Percentiles rank a stretch among this genome's conserved stretches.
Evolutionary conservation across 179 eudicot species (phyloP).

Genomic region (Heliamphora pulchella): DNA sequence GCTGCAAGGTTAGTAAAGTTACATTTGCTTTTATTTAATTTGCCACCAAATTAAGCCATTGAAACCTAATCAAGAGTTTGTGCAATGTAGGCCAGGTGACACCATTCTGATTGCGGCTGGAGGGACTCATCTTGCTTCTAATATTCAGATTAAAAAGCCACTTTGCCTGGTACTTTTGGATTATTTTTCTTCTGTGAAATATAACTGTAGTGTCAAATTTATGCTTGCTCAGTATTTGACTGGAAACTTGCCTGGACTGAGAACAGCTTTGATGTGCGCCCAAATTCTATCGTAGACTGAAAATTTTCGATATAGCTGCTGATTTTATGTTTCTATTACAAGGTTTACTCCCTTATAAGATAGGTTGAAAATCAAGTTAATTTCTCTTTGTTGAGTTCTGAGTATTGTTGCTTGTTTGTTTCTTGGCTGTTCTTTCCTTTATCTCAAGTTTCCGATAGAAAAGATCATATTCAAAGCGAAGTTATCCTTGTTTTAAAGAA

Average conservation of each 20-base stretch:
- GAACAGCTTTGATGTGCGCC: not conserved
- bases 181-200: not conserved
- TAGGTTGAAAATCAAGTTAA: not conserved
- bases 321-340: not conserved
- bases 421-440: no score
- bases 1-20: constrained; percentile 68
- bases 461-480: no score
- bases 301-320: not conserved
- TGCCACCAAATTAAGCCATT: not conserved
- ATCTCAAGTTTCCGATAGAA: no score
- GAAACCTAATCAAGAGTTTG: constrained; percentile 3
- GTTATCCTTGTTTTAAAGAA: no score
- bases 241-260: not conserved
- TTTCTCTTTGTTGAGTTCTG: not conserved
- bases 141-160: constrained; percentile 80
- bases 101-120: constrained; percentile 89
- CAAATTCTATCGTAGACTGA: not conserved
- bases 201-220: not conserved
- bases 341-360: not conserved
- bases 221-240: not conserved
- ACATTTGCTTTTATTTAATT: constrained; percentile 11
- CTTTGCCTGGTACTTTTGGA: constrained; percentile 69
- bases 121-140: constrained; percentile 69
- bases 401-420: not conserved
- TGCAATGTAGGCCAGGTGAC: constrained; percentile 80